Evolutionary conservation across 345 rosid genomes (phyloP).

Genomic region (Streptanthus diversifolius): DNA sequence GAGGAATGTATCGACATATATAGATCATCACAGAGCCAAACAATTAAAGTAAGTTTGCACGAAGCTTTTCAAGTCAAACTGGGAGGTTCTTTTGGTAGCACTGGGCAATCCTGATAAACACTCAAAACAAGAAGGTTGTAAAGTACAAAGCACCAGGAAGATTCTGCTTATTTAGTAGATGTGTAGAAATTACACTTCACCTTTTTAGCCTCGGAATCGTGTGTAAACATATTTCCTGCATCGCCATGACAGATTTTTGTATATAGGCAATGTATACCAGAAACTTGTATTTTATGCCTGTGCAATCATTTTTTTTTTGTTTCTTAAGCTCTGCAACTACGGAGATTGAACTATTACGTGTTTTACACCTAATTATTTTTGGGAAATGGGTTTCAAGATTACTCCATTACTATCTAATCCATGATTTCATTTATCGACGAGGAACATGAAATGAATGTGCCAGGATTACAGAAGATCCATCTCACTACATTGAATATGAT

Average conservation of each 20-base stretch:
- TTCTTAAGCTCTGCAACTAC: conserved; percentile 6
- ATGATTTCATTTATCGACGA: neutral
- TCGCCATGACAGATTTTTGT: conserved; percentile 16
- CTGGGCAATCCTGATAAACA: conserved; percentile 23
- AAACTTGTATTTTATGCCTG: conserved; percentile 9
- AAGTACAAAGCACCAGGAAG: neutral
- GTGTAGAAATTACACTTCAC: conserved; percentile 22
- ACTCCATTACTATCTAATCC: neutral
- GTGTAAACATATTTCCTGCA: conserved; percentile 12
- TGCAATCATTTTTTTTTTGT: conserved; percentile 1
- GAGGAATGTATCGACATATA: conserved; percentile 80
- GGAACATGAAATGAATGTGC: neutral
- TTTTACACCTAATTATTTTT: neutral
- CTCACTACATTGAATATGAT: neutral
- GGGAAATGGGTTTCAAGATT: neutral
- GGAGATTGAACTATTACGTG: neutral
- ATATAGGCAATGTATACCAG: neutral
- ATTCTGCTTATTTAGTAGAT: neutral
- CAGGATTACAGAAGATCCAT: neutral
- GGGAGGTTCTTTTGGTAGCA: conserved; percentile 34
- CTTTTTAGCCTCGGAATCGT: neutral
- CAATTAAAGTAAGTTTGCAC: conserved; percentile 57
- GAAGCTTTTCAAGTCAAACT: conserved; percentile 37
- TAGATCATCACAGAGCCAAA: conserved; percentile 43
- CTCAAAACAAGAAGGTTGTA: conserved; percentile 7